Evolutionary conservation across 495 filamentous ascomycete genomes (phyloP).

Genomic region (Trichoderma erinaceum): DNA sequence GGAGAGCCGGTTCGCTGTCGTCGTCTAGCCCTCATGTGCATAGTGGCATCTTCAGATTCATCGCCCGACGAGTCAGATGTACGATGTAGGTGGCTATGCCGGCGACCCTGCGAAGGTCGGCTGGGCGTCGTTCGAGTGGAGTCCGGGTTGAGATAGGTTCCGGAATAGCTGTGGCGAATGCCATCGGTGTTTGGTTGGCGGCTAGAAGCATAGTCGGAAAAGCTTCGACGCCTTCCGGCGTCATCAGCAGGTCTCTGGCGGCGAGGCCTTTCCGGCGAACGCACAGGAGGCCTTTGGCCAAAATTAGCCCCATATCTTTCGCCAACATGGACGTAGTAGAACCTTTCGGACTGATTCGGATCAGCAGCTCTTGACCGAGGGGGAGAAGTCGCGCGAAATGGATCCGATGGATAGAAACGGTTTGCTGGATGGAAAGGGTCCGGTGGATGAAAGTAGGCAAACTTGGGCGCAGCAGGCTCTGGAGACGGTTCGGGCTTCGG

Average conservation of each 20-base stretch:
- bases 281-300: constrained; percentile 19
- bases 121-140: constrained; percentile 20
- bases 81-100: constrained; percentile 28
- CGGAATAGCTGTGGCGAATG: constrained; percentile 18
- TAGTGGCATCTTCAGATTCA: constrained; percentile 13
- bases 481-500: neutral
- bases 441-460: neutral
- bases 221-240: constrained; percentile 24
- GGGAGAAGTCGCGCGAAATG: neutral
- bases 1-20: constrained; percentile 19
- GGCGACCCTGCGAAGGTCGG: constrained; percentile 21
- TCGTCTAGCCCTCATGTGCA: constrained; percentile 15
- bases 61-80: constrained; percentile 16
- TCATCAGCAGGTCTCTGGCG: constrained; percentile 24
- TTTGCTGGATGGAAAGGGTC: neutral
- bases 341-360: constrained; percentile 9
- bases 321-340: constrained; percentile 25
- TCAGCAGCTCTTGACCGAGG: constrained; percentile 6
- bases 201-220: constrained; percentile 25
- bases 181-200: constrained; percentile 21
- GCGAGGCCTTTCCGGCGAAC: constrained; percentile 18
- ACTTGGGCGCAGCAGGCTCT: constrained; percentile 22
- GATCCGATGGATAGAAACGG: neutral
- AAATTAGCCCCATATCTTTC: constrained; percentile 19
- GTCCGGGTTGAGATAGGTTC: constrained; percentile 23